Evolutionary conservation across 108 stramenopile genomes (phyloP).

Genomic region (Poteriospumella lacustris): DNA sequence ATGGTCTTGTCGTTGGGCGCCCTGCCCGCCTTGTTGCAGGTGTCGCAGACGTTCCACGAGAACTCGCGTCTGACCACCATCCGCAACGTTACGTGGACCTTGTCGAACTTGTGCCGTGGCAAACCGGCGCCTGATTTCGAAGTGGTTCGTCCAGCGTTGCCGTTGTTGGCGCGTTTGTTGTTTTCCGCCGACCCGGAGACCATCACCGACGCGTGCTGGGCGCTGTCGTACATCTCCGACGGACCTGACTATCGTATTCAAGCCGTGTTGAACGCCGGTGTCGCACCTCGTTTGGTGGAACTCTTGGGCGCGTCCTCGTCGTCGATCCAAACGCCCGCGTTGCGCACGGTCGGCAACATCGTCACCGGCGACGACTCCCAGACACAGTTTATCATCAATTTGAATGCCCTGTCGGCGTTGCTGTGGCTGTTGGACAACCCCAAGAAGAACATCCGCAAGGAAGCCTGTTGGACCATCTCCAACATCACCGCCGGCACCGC

Average conservation of each 20-base stretch:
- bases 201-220: conserved; percentile 99
- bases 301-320: conserved; percentile 81
- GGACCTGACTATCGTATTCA: conserved; percentile 97
- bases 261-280: conserved; percentile 95
- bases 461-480: conserved; percentile 98
- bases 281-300: conserved; percentile 84
- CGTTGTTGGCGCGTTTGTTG: conserved; percentile 85
- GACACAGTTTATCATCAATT: conserved; percentile 90
- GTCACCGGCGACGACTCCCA: conserved; percentile 92
- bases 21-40: conserved; percentile 85
- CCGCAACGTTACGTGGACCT: conserved; percentile 96
- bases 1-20: conserved; percentile 77
- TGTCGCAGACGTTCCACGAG: conserved; percentile 59
- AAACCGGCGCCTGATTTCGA: conserved; percentile 96
- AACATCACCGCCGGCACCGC: conserved; percentile 93
- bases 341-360: conserved; percentile 96
- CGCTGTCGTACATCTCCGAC: conserved; percentile 85
- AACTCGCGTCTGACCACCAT: conserved; percentile 88
- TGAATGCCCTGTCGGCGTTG: conserved; percentile 83
- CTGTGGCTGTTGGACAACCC: conserved; percentile 70
- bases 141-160: conserved; percentile 76
- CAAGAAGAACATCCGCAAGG: conserved; percentile 97
- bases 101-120: conserved; percentile 96
- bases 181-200: conserved; percentile 92
- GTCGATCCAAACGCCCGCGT: conserved; percentile 91